Percentiles rank a stretch among this genome's conserved stretches.
phyloP scores from a whole-genome alignment of 306 rosid genomes.

The Glycine tomentella region DNA sequence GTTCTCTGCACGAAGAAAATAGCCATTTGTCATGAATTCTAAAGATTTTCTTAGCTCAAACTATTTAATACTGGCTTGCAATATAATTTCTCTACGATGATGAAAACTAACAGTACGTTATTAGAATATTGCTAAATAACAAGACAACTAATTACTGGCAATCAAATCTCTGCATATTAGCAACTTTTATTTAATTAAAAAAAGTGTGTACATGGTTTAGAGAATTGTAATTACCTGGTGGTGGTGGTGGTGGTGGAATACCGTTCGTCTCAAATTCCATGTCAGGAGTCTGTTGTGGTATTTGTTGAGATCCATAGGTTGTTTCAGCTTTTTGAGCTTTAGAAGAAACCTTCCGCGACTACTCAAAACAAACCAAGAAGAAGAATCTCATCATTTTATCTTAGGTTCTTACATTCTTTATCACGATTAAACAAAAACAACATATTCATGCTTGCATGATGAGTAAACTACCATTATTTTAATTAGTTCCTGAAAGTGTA shows the following conservation, averaged over 20 bases:
- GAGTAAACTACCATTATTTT: too few relatives aligned
- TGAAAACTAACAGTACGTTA: neutral
- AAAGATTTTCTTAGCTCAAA: neutral
- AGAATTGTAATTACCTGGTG: slow-evolving; percentile 13
- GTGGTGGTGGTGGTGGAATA: neutral
- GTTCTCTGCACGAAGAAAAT: slow-evolving; percentile 1
- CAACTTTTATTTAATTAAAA: neutral
- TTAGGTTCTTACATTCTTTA: neutral
- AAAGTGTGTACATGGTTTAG: neutral
- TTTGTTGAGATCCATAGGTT: neutral
- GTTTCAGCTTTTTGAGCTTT: neutral
- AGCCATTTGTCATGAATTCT: neutral
- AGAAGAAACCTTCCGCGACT: neutral
- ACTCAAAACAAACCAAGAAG: slow-evolving; percentile 6
- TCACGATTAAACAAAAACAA: neutral
- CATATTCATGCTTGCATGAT: neutral
- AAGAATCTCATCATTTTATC: neutral
- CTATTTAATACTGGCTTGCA: neutral
- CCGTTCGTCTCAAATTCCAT: neutral
- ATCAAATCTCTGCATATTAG: neutral
- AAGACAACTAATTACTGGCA: neutral
- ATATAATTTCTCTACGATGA: neutral
- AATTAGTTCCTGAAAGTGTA: too few relatives aligned
- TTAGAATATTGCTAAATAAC: neutral
- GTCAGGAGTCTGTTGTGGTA: neutral